phyloP scores from a whole-genome alignment of 2,329 filamentous ascomycete genomes.

The Madurella fahalii region DNA sequence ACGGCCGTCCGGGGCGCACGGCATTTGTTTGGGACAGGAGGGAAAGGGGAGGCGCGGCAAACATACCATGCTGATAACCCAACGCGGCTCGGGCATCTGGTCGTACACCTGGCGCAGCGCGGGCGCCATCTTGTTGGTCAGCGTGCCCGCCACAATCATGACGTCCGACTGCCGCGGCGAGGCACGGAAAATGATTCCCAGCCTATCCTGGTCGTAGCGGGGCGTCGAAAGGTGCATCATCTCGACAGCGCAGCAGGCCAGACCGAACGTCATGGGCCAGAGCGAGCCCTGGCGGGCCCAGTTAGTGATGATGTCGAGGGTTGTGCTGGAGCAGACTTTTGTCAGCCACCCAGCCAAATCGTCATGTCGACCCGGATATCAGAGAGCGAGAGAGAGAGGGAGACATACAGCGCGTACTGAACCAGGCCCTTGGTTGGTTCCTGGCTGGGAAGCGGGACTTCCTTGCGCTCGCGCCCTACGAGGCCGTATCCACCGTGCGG shows the following conservation, averaged over 20 bases:
- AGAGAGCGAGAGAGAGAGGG: neutral
- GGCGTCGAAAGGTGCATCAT: slow-evolving; percentile 91
- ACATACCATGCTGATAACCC: slow-evolving; percentile 55
- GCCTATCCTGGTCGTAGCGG: slow-evolving; percentile 81
- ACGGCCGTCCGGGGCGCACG: slow-evolving; percentile 39
- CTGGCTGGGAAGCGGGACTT: slow-evolving; percentile 75
- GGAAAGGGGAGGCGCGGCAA: slow-evolving; percentile 57
- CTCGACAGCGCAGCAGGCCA: slow-evolving; percentile 84
- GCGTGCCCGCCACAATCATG: slow-evolving; percentile 88
- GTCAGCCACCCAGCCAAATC: neutral
- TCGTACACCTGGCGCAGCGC: slow-evolving; percentile 88
- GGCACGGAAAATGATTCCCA: slow-evolving; percentile 86
- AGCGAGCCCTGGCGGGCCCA: slow-evolving; percentile 81
- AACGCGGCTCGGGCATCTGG: slow-evolving; percentile 89
- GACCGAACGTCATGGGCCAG: slow-evolving; percentile 85
- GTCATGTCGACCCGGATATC: neutral
- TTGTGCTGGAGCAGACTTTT: slow-evolving; percentile 41
- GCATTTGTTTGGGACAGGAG: no score
- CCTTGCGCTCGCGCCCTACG: slow-evolving; percentile 55
- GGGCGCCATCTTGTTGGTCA: slow-evolving; percentile 95
- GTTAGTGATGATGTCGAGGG: slow-evolving; percentile 74
- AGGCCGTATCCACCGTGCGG: slow-evolving; percentile 48
- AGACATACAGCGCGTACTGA: slow-evolving; percentile 79
- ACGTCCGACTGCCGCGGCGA: slow-evolving; percentile 85
- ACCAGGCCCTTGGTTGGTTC: slow-evolving; percentile 74